Evolutionary conservation across 2,329 filamentous ascomycete species (phyloP).

Genomic region (Cercospora citrullina): DNA sequence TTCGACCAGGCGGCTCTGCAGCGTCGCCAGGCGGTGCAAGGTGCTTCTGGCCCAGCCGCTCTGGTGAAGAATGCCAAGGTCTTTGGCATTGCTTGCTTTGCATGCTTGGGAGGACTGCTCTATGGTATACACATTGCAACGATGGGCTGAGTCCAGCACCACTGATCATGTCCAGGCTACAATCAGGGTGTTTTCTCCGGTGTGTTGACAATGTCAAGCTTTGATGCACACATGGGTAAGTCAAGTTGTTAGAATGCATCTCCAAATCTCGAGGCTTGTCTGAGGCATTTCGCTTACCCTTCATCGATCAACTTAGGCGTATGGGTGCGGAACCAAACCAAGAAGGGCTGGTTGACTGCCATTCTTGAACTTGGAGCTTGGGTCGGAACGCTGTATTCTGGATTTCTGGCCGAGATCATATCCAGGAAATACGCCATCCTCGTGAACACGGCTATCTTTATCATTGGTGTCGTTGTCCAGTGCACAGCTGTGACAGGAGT

Average conservation of each 20-base stretch:
- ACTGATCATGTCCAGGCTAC: conserved; percentile 55
- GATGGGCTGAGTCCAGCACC: not conserved
- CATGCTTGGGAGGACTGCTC: conserved; percentile 54
- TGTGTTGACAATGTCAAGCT: conserved; percentile 56
- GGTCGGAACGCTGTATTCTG: conserved; percentile 69
- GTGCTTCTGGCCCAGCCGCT: conserved; percentile 49
- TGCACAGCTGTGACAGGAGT: conserved; percentile 57
- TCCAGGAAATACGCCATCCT: conserved; percentile 69
- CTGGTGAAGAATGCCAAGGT: conserved; percentile 56
- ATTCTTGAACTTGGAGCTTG: conserved; percentile 77
- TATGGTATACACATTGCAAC: conserved; percentile 50
- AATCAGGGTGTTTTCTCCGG: conserved; percentile 77
- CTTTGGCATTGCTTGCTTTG: conserved; percentile 57
- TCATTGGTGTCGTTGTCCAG: conserved; percentile 69
- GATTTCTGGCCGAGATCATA: conserved; percentile 66
- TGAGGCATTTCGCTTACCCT: not conserved
- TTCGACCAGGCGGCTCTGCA: conserved; percentile 46
- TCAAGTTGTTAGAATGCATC: not conserved
- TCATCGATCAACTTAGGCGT: conserved; percentile 6
- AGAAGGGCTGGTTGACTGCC: conserved; percentile 54
- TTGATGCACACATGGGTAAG: conserved; percentile 47
- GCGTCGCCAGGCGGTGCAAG: conserved; percentile 44
- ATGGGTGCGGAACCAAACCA: conserved; percentile 40
- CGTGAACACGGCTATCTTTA: conserved; percentile 65
- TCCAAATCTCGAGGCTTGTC: not conserved